Percentiles rank a stretch among this genome's conserved stretches.
Evolutionary conservation across 2,329 filamentous ascomycete genomes (phyloP).

Genomic region (Fusarium veterinarium): DNA sequence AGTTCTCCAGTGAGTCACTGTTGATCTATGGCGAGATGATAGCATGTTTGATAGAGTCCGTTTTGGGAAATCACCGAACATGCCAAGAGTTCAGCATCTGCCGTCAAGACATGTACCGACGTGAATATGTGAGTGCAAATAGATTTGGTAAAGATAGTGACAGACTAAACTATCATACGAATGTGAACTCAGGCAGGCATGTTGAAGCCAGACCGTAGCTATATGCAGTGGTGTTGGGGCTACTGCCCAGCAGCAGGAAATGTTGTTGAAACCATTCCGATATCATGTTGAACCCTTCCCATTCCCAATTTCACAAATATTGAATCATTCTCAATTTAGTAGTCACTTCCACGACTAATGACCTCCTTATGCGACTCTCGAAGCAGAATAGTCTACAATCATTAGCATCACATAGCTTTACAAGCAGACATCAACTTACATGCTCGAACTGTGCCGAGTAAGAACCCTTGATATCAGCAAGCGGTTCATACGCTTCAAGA

Average conservation of each 20-base stretch:
- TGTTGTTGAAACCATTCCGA: constrained; percentile 18
- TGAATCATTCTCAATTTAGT: constrained; percentile 46
- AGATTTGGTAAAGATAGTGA: background rate
- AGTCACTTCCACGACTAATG: constrained; percentile 64
- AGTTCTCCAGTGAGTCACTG: constrained; percentile 22
- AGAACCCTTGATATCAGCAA: constrained; percentile 68
- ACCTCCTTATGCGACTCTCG: constrained; percentile 60
- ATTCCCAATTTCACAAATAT: background rate
- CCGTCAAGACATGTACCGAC: background rate
- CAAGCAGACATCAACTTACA: constrained; percentile 40
- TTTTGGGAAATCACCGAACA: constrained; percentile 1
- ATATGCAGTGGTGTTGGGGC: constrained; percentile 24
- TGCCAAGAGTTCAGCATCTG: background rate
- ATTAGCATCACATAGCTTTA: background rate
- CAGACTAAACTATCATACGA: constrained; percentile 15
- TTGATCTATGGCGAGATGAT: background rate
- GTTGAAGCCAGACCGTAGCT: constrained; percentile 20
- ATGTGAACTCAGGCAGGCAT: constrained; percentile 21
- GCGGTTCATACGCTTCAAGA: constrained; percentile 66
- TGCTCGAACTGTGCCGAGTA: constrained; percentile 75
- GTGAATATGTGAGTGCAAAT: background rate
- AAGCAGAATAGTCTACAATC: constrained; percentile 58
- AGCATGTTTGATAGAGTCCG: constrained; percentile 11
- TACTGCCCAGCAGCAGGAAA: background rate
- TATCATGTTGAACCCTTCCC: constrained; percentile 21